phyloP scores from a whole-genome alignment of 1,284 basidiomycete genomes.

The Trichosporon inkin region DNA sequence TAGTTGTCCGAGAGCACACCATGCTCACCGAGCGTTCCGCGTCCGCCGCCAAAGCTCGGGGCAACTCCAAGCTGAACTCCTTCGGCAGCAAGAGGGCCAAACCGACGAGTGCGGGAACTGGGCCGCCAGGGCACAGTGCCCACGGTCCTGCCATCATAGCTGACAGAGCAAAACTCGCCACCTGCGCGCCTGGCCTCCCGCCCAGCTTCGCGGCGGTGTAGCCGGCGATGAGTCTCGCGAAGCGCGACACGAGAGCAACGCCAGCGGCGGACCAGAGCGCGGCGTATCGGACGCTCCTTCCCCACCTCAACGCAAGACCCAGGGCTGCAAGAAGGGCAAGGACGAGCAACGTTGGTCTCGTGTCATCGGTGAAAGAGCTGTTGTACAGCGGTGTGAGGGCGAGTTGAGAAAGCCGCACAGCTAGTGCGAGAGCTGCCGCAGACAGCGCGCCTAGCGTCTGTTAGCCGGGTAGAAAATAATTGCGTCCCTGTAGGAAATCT shows the following conservation, averaged over 20 bases:
- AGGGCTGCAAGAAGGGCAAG: neutral
- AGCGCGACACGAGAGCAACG: neutral
- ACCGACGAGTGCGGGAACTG: neutral
- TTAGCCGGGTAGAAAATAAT: neutral
- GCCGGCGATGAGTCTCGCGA: neutral
- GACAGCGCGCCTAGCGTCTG: neutral
- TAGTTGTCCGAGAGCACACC: neutral
- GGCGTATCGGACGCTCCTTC: neutral
- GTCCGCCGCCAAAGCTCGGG: neutral
- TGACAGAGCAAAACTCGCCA: neutral
- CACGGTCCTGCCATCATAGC: neutral
- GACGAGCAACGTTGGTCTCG: neutral
- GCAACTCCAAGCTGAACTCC: neutral
- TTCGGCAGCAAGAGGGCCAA: neutral
- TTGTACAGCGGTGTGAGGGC: conserved; percentile 1
- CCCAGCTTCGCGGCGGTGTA: neutral
- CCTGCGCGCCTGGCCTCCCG: neutral
- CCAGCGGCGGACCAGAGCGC: neutral
- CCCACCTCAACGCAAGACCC: neutral
- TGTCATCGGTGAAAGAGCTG: neutral
- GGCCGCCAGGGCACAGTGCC: neutral
- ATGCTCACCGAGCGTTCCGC: neutral
- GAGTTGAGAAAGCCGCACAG: neutral
- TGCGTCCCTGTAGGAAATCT: too few relatives aligned
- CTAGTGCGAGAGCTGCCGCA: neutral